Conservation (phyloP, 805 yeast species). For the Barnettozyma pratensis region DNA sequence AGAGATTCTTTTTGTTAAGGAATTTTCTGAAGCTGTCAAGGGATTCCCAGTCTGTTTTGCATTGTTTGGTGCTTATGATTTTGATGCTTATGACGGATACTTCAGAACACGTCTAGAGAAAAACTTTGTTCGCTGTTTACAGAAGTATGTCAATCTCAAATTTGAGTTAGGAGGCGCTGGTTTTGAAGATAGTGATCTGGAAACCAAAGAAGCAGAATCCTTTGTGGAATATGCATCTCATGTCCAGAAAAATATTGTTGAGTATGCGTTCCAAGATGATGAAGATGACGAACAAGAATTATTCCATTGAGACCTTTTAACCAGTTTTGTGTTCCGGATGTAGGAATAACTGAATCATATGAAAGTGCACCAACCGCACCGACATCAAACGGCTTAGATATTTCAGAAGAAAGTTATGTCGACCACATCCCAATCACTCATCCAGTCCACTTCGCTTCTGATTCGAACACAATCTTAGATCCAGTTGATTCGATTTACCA, state of each 20-base stretch:
- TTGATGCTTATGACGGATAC: not conserved
- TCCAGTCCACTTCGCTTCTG: no score
- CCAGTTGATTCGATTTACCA: no score
- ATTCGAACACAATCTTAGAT: no score
- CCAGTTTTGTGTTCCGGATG: no score
- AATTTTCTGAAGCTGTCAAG: not conserved
- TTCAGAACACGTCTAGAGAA: not conserved
- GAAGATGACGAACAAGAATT: not conserved
- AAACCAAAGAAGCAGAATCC: not conserved
- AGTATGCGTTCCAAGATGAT: not conserved
- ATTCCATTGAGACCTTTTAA: not conserved
- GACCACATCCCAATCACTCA: no score
- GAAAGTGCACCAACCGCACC: no score
- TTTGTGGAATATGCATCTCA: not conserved
- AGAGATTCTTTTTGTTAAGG: not conserved
- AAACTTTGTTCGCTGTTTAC: not conserved
- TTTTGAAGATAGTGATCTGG: not conserved
- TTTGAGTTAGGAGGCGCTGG: not conserved
- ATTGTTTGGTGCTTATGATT: not conserved
- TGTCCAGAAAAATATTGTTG: not conserved
- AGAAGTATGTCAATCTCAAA: not conserved
- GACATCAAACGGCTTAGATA: no score
- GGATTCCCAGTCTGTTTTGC: not conserved
- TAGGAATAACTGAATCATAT: no score
- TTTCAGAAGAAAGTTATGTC: no score